A percentile compares a stretch with the other conserved stretches of the same genome.
These are phyloP conservation scores for Lipomyces anomalus DNA, from an alignment of 805 yeast genomes.

Conservation along the genomic window DNA sequence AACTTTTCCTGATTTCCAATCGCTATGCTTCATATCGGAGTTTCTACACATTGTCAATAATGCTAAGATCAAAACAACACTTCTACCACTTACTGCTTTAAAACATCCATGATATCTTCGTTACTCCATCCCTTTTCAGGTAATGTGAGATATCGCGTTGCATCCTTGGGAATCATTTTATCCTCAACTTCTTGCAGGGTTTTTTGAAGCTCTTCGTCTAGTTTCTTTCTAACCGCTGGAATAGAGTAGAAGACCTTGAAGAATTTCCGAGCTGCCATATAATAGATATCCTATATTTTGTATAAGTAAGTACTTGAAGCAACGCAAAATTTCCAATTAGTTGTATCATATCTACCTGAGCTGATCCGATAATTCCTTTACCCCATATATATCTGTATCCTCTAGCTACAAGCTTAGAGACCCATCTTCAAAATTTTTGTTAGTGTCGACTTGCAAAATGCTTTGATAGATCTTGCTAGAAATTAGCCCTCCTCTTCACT, in stretches of 20 bases:
- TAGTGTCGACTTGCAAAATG: too few relatives aligned
- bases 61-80: neutral
- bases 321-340: neutral
- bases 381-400: slow-evolving; percentile 5
- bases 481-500: too few relatives aligned
- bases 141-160: slow-evolving; percentile 34
- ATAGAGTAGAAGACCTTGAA: slow-evolving; percentile 33
- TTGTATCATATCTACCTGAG: neutral
- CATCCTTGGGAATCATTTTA: slow-evolving; percentile 47
- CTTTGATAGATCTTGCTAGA: too few relatives aligned
- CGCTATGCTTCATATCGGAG: slow-evolving; percentile 50
- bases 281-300: slow-evolving; percentile 6
- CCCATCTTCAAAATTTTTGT: too few relatives aligned
- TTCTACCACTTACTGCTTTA: slow-evolving; percentile 46
- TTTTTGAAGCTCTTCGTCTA: slow-evolving; percentile 53
- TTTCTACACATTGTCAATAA: slow-evolving; percentile 9
- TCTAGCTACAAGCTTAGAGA: neutral
- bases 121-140: slow-evolving; percentile 58
- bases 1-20: slow-evolving; percentile 79
- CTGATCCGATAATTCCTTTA: slow-evolving; percentile 16
- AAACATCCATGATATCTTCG: slow-evolving; percentile 43
- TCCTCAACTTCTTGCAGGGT: slow-evolving; percentile 48
- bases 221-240: slow-evolving; percentile 51
- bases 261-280: slow-evolving; percentile 10
- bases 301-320: too few relatives aligned